A percentile compares a stretch with the other conserved stretches of the same genome.
Conservation (phyloP, 2,329 filamentous ascomycete genomes). For the Monilinia laxa region DNA sequence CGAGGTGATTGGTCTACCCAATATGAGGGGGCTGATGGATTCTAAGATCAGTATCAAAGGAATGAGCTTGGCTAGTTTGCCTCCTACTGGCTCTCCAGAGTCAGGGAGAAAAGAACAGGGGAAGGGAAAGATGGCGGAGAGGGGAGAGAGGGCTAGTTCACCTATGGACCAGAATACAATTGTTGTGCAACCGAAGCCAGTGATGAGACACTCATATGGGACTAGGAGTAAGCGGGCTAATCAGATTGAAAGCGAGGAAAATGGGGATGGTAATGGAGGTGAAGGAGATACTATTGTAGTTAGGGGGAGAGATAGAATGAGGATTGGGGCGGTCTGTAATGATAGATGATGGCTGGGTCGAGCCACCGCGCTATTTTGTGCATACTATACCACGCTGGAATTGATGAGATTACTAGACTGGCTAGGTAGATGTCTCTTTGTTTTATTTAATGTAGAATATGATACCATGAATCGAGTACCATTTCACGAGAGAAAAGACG, state of each 20-base stretch:
- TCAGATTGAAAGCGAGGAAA: neutral
- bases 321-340: constrained; percentile 21
- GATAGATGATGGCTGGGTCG: constrained; percentile 11
- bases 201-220: constrained; percentile 14
- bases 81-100: constrained; percentile 18
- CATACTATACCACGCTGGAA: neutral
- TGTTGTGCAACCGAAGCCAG: neutral
- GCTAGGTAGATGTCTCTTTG: neutral
- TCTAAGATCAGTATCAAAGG: constrained; percentile 15
- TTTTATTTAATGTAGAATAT: neutral
- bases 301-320: constrained; percentile 12
- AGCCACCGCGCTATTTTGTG: neutral
- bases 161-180: neutral
- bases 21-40: constrained; percentile 9
- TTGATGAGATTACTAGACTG: neutral
- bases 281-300: constrained; percentile 10
- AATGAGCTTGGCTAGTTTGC: constrained; percentile 17
- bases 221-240: constrained; percentile 13
- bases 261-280: neutral
- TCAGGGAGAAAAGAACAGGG: constrained; percentile 6
- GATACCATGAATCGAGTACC: neutral
- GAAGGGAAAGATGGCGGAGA: constrained; percentile 14
- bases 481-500: neutral
- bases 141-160: neutral
- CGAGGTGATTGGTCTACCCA: neutral